phyloP scores from a whole-genome alignment of 306 rosid species.

The Rosa lucieae region DNA sequence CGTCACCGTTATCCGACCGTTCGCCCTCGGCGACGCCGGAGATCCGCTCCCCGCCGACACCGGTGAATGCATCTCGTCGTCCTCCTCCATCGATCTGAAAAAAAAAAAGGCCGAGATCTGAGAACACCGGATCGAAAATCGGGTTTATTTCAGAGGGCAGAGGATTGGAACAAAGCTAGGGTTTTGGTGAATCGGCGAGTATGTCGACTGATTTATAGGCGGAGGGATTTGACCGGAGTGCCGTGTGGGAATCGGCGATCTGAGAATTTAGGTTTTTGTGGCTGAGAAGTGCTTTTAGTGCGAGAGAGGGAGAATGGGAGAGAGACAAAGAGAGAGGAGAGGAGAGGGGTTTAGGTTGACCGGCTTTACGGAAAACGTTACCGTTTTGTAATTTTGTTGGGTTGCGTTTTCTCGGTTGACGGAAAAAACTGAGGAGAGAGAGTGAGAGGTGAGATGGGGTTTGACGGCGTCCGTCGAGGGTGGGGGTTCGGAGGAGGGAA shows the following conservation, averaged over 20 bases:
- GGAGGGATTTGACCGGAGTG: slow-evolving; percentile 11
- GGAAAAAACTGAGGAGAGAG: slow-evolving; percentile 41
- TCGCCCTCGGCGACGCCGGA: slow-evolving; percentile 53
- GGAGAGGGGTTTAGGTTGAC: slow-evolving; percentile 46
- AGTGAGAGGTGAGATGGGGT: not conserved
- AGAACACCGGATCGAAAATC: not conserved
- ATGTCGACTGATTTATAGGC: not conserved
- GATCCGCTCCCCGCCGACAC: slow-evolving; percentile 72
- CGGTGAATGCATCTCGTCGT: slow-evolving; percentile 79
- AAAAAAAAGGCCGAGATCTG: not conserved
- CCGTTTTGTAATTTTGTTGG: slow-evolving; percentile 12
- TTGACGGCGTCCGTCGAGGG: slow-evolving; percentile 58
- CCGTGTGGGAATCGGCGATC: slow-evolving; percentile 29
- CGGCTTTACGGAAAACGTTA: slow-evolving; percentile 52
- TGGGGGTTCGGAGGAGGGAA: slow-evolving; percentile 7
- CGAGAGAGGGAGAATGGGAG: slow-evolving; percentile 10
- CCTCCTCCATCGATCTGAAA: slow-evolving; percentile 68
- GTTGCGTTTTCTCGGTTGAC: slow-evolving; percentile 46
- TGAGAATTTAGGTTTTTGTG: slow-evolving; percentile 5
- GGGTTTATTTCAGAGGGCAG: too few species aligned
- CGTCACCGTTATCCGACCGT: slow-evolving; percentile 81
- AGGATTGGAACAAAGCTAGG: not conserved
- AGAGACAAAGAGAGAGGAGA: not conserved
- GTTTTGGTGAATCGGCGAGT: not conserved
- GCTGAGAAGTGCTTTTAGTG: slow-evolving; percentile 11